Conservation (phyloP, 1,284 basidiomycete species). For the Grifola frondosa region DNA sequence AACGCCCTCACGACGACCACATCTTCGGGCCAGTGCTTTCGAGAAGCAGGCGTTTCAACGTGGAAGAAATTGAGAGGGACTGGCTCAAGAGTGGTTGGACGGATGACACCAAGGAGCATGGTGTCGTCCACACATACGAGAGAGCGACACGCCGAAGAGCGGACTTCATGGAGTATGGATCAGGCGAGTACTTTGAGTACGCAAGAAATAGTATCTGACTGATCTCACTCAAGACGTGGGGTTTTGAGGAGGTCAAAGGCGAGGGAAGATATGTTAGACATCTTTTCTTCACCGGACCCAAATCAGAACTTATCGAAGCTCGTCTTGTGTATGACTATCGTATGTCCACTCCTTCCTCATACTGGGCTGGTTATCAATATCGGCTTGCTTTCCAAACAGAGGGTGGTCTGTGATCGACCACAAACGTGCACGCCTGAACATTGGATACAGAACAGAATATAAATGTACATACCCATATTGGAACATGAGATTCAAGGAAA, state of each 20-base stretch:
- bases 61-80: conserved; percentile 35
- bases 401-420: conserved; percentile 15
- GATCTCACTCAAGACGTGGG: conserved; percentile 55
- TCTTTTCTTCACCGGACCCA: conserved; percentile 64
- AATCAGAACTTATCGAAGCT: conserved; percentile 54
- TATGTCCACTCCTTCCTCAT: conserved; percentile 25
- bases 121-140: conserved; percentile 33
- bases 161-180: conserved; percentile 36
- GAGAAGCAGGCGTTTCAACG: conserved; percentile 39
- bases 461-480: conserved; percentile 17
- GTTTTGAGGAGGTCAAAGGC: conserved; percentile 59
- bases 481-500: not conserved
- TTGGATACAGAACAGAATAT: conserved; percentile 2
- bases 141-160: conserved; percentile 40
- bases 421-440: too few relatives aligned
- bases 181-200: conserved; percentile 31
- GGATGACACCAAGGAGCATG: conserved; percentile 32
- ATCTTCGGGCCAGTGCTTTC: conserved; percentile 56
- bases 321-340: conserved; percentile 70
- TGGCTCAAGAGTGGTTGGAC: conserved; percentile 39
- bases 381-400: conserved; percentile 7
- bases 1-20: conserved; percentile 47
- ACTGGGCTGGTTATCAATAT: not conserved
- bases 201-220: too few relatives aligned
- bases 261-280: conserved; percentile 63